Evolutionary conservation across 495 filamentous ascomycete genomes (phyloP), one percentile per base, ranked within the genome.

Genomic region (Apodospora peruviana): DNA sequence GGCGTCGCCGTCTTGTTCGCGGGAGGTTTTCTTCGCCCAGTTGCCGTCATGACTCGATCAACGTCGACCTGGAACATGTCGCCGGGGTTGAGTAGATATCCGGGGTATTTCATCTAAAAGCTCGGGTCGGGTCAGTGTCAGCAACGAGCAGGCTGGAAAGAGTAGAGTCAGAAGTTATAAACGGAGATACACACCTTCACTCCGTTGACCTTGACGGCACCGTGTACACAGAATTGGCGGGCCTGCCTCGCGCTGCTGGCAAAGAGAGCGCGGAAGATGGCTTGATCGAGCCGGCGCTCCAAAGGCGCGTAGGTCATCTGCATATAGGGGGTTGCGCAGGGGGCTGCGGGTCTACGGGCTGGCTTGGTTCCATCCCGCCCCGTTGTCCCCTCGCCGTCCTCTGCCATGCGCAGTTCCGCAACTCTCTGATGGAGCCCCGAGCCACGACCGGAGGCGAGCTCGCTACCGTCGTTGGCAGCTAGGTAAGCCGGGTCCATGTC

Each of bases 31-130:
- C 39, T 47, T 10, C 20, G 36, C 5, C 93, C 93, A 9, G 90
- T 96, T 19, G 88, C 93, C 55, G 70, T 87, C 68, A 98, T 76
- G 24, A 97, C 94, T 49, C 82, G 81, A 5, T 93, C 88, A 36
- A 84, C 78, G 7, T 96, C 86, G 60, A 98, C 94, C 60, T 91
- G 87, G 78, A 97, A 98, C 76, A 98, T 86, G 62, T 98, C 93
- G 41, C 93, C 93, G 9, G 93, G 93, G 68, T 98, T 98, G 22
- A 98, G 84, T 60, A 90, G 86, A 70, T 97, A 98, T 52, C 88
- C 84, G 1, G 93, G 91, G 62, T 95, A 84, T 40, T 74, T 78
- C 87, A 97, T 95, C 93, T 96, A 39, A 2, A 45, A 18, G 8
- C 11, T 18, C 11, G 43, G 11, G 27, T 16, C 19, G 5, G 19